Base-by-base conservation (phyloP, 306 rosid species). In the Astragalus membranaceus region DNA sequence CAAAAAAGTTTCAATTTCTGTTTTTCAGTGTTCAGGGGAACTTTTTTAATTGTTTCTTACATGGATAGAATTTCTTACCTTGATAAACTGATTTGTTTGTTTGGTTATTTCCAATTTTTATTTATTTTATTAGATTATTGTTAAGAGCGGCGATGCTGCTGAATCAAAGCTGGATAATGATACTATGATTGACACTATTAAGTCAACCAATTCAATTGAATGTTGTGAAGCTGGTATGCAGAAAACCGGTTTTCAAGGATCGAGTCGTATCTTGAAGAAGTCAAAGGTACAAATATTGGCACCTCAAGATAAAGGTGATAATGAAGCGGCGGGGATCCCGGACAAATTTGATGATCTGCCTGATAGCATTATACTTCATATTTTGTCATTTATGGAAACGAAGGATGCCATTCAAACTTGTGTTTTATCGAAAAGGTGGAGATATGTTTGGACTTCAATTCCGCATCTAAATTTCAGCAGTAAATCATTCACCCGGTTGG, bases 391-490 rank as follows among this genome's bases (percentile, higher is more conserved):
- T 32, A 17, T 82, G 86, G 86, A 82, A 41, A 79, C 86, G 4
- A 82, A 82, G 66, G 83, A 78, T 20, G 76, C 86, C 10, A 68
- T 79, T 23, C 67, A 15, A 42, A 82, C 86, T 29, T 29, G 70
- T 49, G 74, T 80, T 56, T 75, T 80, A 37, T 80, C 84, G 1
- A 80, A 75, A 52, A 64, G 84, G 67, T 82, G 86, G 86, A 75
- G 51, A 53, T 53, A 66, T 71, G 30, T 82, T 42, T 82, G 86
- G 86, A 54, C 73, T 60, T 71, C 79, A 71, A 36, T 54, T 65
- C 78, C 83, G 37, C 71, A 81, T 59, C 60, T 82, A 64, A 78
- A 79, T 56, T 82, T 82, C 54, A 75, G 47, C 66, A 82, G 86
- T 64, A 82, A 47, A 61, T 75, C 83, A 10, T 82, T 82, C 52